Percentiles rank a stretch among this genome's conserved stretches.
These are phyloP conservation scores for Suillus spraguei DNA, from an alignment of 768 basidiomycete species.

Conservation along the genomic window DNA sequence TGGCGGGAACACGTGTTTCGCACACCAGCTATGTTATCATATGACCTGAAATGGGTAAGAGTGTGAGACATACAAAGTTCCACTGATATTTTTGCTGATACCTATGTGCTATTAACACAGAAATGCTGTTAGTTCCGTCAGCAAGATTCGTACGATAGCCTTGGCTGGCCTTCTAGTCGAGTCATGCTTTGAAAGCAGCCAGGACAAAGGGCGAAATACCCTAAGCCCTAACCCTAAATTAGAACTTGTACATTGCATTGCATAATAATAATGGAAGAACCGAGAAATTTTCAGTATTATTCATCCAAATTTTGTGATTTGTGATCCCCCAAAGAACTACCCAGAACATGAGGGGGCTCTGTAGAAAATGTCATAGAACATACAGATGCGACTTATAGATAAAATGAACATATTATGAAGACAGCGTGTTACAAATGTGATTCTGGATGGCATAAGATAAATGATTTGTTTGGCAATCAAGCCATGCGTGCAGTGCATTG, in stretches of 20 bases:
- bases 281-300: background rate
- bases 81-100: slow-evolving; percentile 8
- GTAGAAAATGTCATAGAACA: slow-evolving; percentile 7
- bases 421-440: slow-evolving; percentile 13
- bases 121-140: background rate
- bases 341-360: slow-evolving; percentile 12
- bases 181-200: slow-evolving; percentile 10
- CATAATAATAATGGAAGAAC: background rate
- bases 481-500: slow-evolving; percentile 28
- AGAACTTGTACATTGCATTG: slow-evolving; percentile 9
- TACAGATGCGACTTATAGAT: background rate
- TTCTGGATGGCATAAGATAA: slow-evolving; percentile 2
- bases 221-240: slow-evolving; percentile 35
- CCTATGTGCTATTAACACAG: background rate
- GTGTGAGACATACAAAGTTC: slow-evolving; percentile 11
- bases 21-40: slow-evolving; percentile 3
- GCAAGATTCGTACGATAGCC: background rate
- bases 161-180: slow-evolving; percentile 11
- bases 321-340: slow-evolving; percentile 5
- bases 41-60: slow-evolving; percentile 5
- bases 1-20: slow-evolving; percentile 9
- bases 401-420: slow-evolving; percentile 17
- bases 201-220: slow-evolving; percentile 17
- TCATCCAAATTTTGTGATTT: slow-evolving; percentile 3
- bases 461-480: slow-evolving; percentile 15